These are phyloP conservation scores for Sclerotinia glacialis DNA, from an alignment of 2,329 filamentous ascomycete genomes.

Conservation along the genomic window DNA sequence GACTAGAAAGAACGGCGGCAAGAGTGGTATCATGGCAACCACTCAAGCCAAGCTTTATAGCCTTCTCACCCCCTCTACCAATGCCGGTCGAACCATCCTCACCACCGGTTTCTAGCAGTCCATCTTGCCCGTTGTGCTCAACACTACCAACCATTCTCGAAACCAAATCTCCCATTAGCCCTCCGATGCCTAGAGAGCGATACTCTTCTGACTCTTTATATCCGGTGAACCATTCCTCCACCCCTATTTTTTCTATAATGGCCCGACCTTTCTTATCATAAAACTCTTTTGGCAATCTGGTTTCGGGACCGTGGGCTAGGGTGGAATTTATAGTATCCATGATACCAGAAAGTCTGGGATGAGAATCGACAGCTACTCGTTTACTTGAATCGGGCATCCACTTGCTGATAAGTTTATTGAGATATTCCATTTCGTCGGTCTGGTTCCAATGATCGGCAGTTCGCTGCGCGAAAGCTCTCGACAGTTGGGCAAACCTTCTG, in stretches of 20 bases:
- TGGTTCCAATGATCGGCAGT: conserved; percentile 72
- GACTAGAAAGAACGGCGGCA: conserved; percentile 69
- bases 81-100: conserved; percentile 41
- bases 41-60: conserved; percentile 71
- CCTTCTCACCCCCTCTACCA: conserved; percentile 48
- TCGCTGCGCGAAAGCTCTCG: conserved; percentile 67
- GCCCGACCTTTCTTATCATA: conserved; percentile 71
- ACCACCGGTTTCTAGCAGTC: conserved; percentile 49
- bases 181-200: conserved; percentile 82
- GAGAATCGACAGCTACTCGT: conserved; percentile 76
- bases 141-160: conserved; percentile 68
- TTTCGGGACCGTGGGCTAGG: conserved; percentile 76
- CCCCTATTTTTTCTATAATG: conserved; percentile 69
- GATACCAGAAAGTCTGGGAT: conserved; percentile 81
- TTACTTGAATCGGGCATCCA: conserved; percentile 75
- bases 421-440: conserved; percentile 76
- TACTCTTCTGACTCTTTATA: conserved; percentile 85
- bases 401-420: conserved; percentile 73
- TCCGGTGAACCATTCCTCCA: conserved; percentile 91
- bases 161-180: conserved; percentile 78
- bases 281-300: conserved; percentile 77
- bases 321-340: conserved; percentile 94
- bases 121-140: conserved; percentile 54
- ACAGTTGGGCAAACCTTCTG: conserved; percentile 66
- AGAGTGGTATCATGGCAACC: conserved; percentile 95